A percentile compares a stretch with the other conserved stretches of the same genome.
Conservation (phyloP, 2,329 filamentous ascomycete genomes). For the Alternaria longipes region DNA sequence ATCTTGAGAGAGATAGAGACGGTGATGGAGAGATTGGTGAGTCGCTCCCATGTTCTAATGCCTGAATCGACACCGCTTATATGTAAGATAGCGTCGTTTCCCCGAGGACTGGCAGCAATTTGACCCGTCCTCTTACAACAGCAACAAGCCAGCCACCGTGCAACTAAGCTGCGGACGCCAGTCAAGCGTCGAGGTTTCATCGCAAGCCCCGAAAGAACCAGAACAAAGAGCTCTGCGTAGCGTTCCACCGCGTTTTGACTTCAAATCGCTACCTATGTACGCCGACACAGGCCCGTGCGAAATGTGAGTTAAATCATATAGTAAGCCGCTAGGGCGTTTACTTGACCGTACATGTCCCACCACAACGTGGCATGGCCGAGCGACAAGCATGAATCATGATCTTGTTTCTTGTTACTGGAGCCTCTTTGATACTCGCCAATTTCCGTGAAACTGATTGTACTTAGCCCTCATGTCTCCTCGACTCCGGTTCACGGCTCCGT, state of each 20-base stretch:
- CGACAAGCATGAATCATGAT: too few relatives aligned
- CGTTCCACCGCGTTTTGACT: background rate
- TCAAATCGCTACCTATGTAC: slow-evolving; percentile 5
- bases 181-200: background rate
- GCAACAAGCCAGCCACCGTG: background rate
- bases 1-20: slow-evolving; percentile 1
- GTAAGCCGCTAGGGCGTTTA: background rate
- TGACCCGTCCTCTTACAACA: background rate
- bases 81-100: background rate
- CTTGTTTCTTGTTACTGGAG: too few relatives aligned
- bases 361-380: background rate
- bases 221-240: background rate
- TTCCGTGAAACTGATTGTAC: too few relatives aligned
- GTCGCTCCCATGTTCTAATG: background rate
- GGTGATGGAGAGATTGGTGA: background rate
- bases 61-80: background rate
- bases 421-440: too few relatives aligned
- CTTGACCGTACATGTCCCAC: background rate
- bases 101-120: background rate
- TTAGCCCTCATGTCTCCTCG: too few relatives aligned
- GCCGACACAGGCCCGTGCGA: background rate
- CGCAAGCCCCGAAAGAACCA: background rate
- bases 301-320: background rate
- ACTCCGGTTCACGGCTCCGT: too few relatives aligned
- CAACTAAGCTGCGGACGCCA: background rate